Conservation (phyloP, 2,329 filamentous ascomycete species). For the Atkinsonella texensis region DNA sequence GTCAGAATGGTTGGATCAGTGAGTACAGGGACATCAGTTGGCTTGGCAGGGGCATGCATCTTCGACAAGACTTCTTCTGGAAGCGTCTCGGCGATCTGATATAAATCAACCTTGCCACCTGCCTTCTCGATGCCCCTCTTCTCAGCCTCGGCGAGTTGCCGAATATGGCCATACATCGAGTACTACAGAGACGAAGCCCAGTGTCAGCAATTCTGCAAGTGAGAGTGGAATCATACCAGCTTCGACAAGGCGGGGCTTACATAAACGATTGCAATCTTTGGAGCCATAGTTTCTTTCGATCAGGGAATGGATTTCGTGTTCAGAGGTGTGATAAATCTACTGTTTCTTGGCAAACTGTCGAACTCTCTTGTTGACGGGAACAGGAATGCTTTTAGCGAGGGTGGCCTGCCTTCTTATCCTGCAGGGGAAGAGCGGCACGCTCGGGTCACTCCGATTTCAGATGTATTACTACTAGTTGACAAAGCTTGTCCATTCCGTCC, state of each 20-base stretch:
- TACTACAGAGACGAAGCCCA: constrained; percentile 41
- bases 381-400: not conserved
- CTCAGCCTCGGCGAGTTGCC: constrained; percentile 75
- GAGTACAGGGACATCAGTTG: constrained; percentile 51
- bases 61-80: constrained; percentile 69
- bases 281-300: constrained; percentile 54
- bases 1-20: constrained; percentile 47
- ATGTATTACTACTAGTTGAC: constrained; percentile 1
- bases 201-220: not conserved
- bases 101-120: constrained; percentile 71
- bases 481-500: not conserved
- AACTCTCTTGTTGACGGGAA: not conserved
- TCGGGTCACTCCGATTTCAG: not conserved
- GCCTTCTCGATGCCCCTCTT: constrained; percentile 80
- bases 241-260: constrained; percentile 38
- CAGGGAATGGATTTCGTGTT: not conserved
- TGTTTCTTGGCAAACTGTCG: not conserved
- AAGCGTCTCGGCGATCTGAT: constrained; percentile 84
- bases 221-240: not conserved
- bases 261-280: constrained; percentile 84
- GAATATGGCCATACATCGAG: constrained; percentile 89
- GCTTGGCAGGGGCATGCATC: constrained; percentile 81
- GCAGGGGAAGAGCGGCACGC: not conserved
- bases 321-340: not conserved
- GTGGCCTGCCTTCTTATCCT: not conserved